Percentiles rank a stretch among this genome's conserved stretches.
phyloP scores from a whole-genome alignment of 179 eudicot species.

The Sideroxylon spinosum region DNA sequence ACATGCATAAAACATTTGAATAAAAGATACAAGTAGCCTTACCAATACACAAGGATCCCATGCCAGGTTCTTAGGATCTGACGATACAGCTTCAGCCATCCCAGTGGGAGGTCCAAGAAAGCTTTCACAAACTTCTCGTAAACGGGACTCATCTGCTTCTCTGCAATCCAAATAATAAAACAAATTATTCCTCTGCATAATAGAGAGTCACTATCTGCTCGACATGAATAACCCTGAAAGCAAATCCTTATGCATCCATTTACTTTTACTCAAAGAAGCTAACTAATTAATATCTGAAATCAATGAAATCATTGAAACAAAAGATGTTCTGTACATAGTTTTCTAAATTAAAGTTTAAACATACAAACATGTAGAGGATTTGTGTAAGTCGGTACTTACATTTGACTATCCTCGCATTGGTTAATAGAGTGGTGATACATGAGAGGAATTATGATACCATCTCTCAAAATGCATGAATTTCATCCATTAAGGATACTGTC shows the following conservation, averaged over 20 bases:
- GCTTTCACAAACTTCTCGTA: constrained; percentile 91
- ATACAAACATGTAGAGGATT: not conserved
- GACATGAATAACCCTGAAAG: not conserved
- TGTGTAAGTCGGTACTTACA: not conserved
- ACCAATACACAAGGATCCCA: constrained; percentile 97
- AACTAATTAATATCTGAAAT: not conserved
- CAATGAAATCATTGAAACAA: not conserved
- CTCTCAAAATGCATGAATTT: not conserved
- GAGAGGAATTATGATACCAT: not conserved
- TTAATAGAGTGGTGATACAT: not conserved
- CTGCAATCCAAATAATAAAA: constrained; percentile 33
- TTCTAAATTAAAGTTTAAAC: not conserved
- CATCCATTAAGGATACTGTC: too few relatives aligned
- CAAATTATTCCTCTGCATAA: not conserved
- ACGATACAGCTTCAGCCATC: constrained; percentile 54
- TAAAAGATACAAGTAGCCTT: constrained; percentile 25
- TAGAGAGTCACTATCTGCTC: not conserved
- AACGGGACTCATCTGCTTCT: constrained; percentile 88
- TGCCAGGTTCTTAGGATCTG: constrained; percentile 42
- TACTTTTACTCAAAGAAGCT: not conserved
- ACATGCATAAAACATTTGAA: not conserved
- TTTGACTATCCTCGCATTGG: not conserved
- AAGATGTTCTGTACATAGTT: not conserved
- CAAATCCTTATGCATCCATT: constrained; percentile 1
- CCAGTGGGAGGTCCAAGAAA: constrained; percentile 96